phyloP scores from a whole-genome alignment of 805 yeast species.

The Hermanozyma aechmeae region DNA sequence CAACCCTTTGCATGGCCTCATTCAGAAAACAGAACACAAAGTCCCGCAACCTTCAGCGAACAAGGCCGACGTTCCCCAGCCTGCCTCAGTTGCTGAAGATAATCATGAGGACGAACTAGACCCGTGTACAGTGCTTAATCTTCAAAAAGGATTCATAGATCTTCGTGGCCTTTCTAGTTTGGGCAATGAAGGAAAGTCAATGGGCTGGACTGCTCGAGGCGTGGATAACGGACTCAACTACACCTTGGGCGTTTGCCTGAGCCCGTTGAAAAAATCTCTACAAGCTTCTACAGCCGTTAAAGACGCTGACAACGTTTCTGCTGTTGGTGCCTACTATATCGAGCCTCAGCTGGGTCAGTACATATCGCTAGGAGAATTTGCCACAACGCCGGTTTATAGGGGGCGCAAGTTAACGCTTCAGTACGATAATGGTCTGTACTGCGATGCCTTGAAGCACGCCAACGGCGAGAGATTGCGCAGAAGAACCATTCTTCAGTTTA shows the following conservation, averaged over 20 bases:
- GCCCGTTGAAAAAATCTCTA: constrained; percentile 31
- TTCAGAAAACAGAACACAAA: too few species aligned
- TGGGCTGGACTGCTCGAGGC: constrained; percentile 62
- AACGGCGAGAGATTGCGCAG: constrained; percentile 42
- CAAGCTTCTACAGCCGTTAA: constrained; percentile 10
- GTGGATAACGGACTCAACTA: constrained; percentile 64
- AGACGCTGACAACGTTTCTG: constrained; percentile 33
- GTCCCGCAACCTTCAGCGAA: too few species aligned
- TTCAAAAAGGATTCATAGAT: constrained; percentile 41
- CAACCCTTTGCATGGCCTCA: constrained; percentile 5
- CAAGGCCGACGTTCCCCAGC: too few species aligned
- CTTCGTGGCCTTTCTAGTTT: constrained; percentile 40
- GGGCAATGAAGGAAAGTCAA: constrained; percentile 35
- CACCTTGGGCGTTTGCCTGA: constrained; percentile 62
- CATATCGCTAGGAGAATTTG: constrained; percentile 53
- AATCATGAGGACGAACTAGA: constrained; percentile 10
- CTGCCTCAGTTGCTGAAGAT: too few species aligned
- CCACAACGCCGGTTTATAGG: constrained; percentile 53
- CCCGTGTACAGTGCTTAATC: constrained; percentile 34
- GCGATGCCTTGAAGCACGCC: constrained; percentile 31
- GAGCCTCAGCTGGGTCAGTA: constrained; percentile 31
- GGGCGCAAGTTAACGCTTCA: constrained; percentile 65
- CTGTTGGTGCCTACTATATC: constrained; percentile 51
- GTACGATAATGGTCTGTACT: constrained; percentile 60
- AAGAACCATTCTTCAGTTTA: constrained; percentile 60